These are phyloP conservation scores for Phanerochaete carnosa DNA, from an alignment of 768 basidiomycete genomes.

Conservation along the genomic window DNA sequence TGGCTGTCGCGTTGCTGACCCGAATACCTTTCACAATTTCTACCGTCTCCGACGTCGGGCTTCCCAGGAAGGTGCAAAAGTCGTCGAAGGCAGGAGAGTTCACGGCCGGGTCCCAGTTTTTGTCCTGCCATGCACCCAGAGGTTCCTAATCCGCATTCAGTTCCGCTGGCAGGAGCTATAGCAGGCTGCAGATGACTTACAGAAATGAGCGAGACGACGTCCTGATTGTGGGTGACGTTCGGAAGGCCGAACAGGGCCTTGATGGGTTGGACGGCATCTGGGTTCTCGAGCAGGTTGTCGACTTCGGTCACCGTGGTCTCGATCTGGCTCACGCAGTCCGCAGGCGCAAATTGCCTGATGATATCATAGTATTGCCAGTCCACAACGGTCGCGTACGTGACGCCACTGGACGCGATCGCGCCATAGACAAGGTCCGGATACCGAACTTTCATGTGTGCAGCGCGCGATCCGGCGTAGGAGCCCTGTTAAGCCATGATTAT, in stretches of 20 bases:
- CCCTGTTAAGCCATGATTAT: constrained; percentile 41
- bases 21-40: constrained; percentile 30
- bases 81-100: constrained; percentile 57
- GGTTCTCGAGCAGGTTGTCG: constrained; percentile 55
- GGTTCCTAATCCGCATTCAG: constrained; percentile 40
- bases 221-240: constrained; percentile 65
- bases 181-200: constrained; percentile 31
- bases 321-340: constrained; percentile 57
- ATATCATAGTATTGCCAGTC: constrained; percentile 95
- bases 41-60: constrained; percentile 22
- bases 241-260: constrained; percentile 78
- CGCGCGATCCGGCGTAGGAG: constrained; percentile 90
- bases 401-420: constrained; percentile 87
- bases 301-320: constrained; percentile 56
- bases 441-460: constrained; percentile 86
- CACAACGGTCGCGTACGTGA: constrained; percentile 77
- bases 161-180: not conserved
- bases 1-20: constrained; percentile 58
- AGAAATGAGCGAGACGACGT: constrained; percentile 71
- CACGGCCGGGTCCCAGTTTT: constrained; percentile 81
- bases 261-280: constrained; percentile 43
- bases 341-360: constrained; percentile 67
- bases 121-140: constrained; percentile 74
- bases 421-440: constrained; percentile 89
- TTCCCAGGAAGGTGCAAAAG: constrained; percentile 56